phyloP scores from a whole-genome alignment of 345 rosid genomes.

The Alliaria petiolata region DNA sequence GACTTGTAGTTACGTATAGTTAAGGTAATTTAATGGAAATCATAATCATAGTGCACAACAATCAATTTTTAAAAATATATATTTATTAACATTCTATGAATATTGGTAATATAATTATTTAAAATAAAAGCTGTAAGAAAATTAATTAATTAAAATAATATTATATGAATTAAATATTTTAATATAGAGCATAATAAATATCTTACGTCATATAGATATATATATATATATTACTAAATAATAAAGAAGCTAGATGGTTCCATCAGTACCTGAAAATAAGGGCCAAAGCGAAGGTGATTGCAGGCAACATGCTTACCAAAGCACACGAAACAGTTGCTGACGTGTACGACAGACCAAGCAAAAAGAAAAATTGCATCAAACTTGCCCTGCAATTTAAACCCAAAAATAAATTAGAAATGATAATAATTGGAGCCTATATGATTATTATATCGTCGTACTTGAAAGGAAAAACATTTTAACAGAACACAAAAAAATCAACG shows the following conservation, averaged over 20 bases:
- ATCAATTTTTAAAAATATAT: not conserved
- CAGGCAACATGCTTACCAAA: conserved; percentile 56
- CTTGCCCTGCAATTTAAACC: conserved; percentile 39
- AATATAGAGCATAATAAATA: no score
- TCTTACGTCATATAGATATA: not conserved
- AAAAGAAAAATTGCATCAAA: conserved; percentile 46
- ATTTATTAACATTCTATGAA: not conserved
- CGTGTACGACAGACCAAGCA: conserved; percentile 53
- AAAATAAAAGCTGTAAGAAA: no score
- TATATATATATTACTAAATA: not conserved
- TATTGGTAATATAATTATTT: no score
- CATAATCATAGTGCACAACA: not conserved
- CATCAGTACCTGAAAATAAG: conserved; percentile 45
- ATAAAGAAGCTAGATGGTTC: conserved; percentile 13
- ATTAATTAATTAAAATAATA: no score
- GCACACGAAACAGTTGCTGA: conserved; percentile 60
- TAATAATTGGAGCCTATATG: not conserved
- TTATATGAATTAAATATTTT: no score
- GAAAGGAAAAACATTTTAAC: not conserved
- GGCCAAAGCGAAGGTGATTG: conserved; percentile 49
- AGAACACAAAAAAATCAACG: not conserved
- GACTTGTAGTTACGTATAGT: conserved; percentile 11
- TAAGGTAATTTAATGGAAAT: conserved; percentile 1
- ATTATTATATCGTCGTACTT: not conserved
- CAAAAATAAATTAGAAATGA: not conserved